Conservation (phyloP, 148 eudicot species). For the Silene uniflora region DNA sequence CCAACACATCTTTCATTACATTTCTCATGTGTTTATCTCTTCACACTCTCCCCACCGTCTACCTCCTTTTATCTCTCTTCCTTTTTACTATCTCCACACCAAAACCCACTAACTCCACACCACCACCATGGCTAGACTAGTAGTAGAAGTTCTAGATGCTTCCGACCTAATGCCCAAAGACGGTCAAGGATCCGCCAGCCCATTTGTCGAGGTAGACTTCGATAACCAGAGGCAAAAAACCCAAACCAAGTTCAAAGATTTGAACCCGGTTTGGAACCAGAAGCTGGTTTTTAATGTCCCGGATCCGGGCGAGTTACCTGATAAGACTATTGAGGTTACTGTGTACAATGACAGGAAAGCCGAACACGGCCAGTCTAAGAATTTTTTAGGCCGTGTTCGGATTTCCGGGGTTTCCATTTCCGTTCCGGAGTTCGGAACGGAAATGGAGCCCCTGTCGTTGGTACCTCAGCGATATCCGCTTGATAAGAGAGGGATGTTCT, state of each 20-base stretch:
- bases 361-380: constrained; percentile 39
- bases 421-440: not conserved
- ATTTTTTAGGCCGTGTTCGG: constrained; percentile 77
- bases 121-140: constrained; percentile 60
- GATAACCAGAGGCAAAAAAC: constrained; percentile 45
- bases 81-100: not conserved
- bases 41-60: constrained; percentile 6
- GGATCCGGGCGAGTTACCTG: constrained; percentile 25
- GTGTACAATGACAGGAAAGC: constrained; percentile 46
- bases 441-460: constrained; percentile 35
- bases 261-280: constrained; percentile 77
- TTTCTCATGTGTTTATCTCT: constrained; percentile 8
- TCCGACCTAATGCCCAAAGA: constrained; percentile 91
- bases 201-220: constrained; percentile 69
- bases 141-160: constrained; percentile 70
- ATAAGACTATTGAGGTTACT: constrained; percentile 42
- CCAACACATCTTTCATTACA: constrained; percentile 21
- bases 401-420: constrained; percentile 64
- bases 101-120: not conserved
- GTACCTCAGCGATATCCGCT: constrained; percentile 65
- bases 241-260: constrained; percentile 56
- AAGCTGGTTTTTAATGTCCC: constrained; percentile 47
- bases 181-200: constrained; percentile 87
- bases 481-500: constrained; percentile 73
- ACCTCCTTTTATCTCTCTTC: constrained; percentile 7